These are phyloP conservation scores for Globisporangium cystogenes DNA, from an alignment of 352 stramenopile genomes.

Conservation along the genomic window DNA sequence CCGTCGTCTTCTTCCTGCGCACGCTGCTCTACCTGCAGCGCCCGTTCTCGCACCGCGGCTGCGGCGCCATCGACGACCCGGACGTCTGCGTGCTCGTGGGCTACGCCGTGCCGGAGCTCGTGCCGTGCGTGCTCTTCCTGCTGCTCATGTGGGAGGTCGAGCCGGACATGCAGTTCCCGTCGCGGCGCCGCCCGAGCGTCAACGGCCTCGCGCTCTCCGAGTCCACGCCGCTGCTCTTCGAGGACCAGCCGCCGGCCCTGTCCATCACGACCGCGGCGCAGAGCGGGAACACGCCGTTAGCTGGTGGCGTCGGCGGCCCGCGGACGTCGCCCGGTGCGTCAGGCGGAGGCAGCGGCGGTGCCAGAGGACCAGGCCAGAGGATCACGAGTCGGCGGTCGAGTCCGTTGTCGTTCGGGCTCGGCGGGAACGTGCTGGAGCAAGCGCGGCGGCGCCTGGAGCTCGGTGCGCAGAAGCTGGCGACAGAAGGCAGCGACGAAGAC, in stretches of 20 bases:
- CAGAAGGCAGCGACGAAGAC: neutral
- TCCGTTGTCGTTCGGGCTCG: conserved; percentile 55
- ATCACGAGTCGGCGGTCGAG: conserved; percentile 35
- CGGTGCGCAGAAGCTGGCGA: conserved; percentile 1
- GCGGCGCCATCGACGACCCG: conserved; percentile 49
- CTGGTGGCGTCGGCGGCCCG: conserved; percentile 10
- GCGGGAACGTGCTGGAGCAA: conserved; percentile 41
- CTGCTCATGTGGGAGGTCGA: conserved; percentile 87
- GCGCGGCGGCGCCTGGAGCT: conserved; percentile 17
- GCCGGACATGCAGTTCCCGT: conserved; percentile 57
- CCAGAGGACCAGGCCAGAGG: conserved; percentile 14
- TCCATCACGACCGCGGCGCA: conserved; percentile 19
- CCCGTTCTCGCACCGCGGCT: conserved; percentile 69
- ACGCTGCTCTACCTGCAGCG: conserved; percentile 81
- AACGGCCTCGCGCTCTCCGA: conserved; percentile 12
- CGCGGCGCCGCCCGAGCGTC: conserved; percentile 42
- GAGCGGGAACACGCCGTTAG: conserved; percentile 2
- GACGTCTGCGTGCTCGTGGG: conserved; percentile 69
- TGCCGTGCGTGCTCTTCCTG: conserved; percentile 72
- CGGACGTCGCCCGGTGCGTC: conserved; percentile 1
- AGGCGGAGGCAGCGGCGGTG: conserved; percentile 3
- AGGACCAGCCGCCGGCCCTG: conserved; percentile 32
- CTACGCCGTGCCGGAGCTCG: conserved; percentile 64
- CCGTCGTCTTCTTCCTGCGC: conserved; percentile 55
- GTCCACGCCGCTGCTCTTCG: conserved; percentile 14